Conservation (phyloP, 208 protist species). For the Wallacemonas sp. region DNA sequence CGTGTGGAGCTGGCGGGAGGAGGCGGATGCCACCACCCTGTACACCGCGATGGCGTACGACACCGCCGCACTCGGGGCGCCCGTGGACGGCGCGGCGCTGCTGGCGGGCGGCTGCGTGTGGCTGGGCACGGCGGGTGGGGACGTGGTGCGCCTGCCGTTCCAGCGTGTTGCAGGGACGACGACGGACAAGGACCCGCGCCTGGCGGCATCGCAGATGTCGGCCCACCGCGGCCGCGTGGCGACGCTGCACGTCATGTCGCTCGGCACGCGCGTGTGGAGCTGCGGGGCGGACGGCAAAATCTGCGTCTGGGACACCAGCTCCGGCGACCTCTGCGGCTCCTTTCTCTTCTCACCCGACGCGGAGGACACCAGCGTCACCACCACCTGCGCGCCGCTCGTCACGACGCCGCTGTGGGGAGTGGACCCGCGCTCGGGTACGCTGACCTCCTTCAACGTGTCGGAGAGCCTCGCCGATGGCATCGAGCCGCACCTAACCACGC, state of each 20-base stretch:
- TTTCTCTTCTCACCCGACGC: conserved; percentile 41
- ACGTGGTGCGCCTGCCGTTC: conserved; percentile 39
- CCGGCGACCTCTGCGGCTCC: conserved; percentile 36
- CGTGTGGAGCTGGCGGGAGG: conserved; percentile 46
- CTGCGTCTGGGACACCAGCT: conserved; percentile 49
- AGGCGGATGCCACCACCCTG: conserved; percentile 38
- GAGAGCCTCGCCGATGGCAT: not conserved
- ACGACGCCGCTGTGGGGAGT: conserved; percentile 48
- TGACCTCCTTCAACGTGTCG: conserved; percentile 26
- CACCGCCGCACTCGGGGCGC: conserved; percentile 23
- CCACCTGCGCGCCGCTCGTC: conserved; percentile 15
- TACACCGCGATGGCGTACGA: conserved; percentile 41
- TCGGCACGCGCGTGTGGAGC: conserved; percentile 59
- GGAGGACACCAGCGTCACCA: conserved; percentile 17
- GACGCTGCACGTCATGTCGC: conserved; percentile 36
- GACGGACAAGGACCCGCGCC: not conserved
- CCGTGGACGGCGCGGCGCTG: conserved; percentile 23
- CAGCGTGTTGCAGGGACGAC: not conserved
- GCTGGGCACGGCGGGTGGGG: conserved; percentile 48
- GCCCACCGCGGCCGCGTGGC: conserved; percentile 31
- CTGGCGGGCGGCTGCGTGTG: conserved; percentile 35
- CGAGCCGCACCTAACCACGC: not conserved
- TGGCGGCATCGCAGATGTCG: not conserved
- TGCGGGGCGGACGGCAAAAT: conserved; percentile 33
- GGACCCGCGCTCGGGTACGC: conserved; percentile 20